These are phyloP conservation scores for Cryptomeria japonica DNA, from an alignment of 75 land plant genomes.

Conservation along the genomic window DNA sequence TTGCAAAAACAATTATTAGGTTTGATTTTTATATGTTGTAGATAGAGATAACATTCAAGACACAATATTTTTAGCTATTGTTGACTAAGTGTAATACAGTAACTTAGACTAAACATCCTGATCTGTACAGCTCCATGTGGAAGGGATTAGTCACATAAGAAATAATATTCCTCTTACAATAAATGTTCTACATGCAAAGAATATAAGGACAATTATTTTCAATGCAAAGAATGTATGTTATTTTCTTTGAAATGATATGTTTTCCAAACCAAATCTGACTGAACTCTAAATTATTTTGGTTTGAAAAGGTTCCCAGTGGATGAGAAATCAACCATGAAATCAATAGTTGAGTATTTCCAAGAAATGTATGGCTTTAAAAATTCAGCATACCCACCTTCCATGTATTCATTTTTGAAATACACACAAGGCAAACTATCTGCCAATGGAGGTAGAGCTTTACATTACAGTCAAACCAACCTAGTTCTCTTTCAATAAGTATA, in stretches of 20 bases:
- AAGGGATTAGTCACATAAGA: too few relatives aligned
- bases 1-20: too few relatives aligned
- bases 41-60: not conserved
- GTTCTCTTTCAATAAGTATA: not conserved
- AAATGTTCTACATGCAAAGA: too few relatives aligned
- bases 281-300: not conserved
- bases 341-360: slow-evolving; percentile 69
- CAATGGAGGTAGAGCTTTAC: slow-evolving; percentile 68
- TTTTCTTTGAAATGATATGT: slow-evolving; percentile 1
- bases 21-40: not conserved
- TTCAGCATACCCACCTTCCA: slow-evolving; percentile 63
- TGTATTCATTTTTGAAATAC: slow-evolving; percentile 35
- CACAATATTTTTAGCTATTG: not conserved
- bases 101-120: not conserved
- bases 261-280: not conserved
- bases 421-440: slow-evolving; percentile 72
- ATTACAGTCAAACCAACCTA: not conserved
- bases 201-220: too few relatives aligned
- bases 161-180: too few relatives aligned
- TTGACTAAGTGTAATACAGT: not conserved
- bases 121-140: not conserved
- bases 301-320: slow-evolving; percentile 74
- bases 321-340: slow-evolving; percentile 72
- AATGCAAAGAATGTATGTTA: not conserved
- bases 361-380: slow-evolving; percentile 80